Evolutionary conservation across 164 flowering plant species (phyloP), one percentile per base, ranked within the genome.

Genomic region (Pachysandra terminalis): DNA sequence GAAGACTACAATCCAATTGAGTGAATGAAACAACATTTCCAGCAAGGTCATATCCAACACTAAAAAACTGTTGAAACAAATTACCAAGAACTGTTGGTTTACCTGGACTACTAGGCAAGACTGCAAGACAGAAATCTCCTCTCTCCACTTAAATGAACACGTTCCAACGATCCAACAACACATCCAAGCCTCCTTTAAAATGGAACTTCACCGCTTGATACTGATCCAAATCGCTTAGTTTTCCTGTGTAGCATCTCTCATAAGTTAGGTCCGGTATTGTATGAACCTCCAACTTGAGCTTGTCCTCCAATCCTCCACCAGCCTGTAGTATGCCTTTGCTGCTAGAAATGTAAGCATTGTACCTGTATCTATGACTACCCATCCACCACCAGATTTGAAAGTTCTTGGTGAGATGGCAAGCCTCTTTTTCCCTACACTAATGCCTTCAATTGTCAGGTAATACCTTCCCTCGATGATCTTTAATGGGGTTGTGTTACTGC

Each of bases 41-140:
- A 8, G 2, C 63, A 45, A 73, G 45, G 27, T 73, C 80, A 67
- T 70, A 73, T 1, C 55, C 80, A 19, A 77, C 16, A 59, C 70
- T 73, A 24, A 67, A 77, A 19, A 62, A 53, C 51, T 73, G 77
- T 25, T 77, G 80, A 40, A 77, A 74, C 58, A 70, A 23, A 5
- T 67, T 21, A 1, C 80, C 80, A 19, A 73, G 56, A 13, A 74
- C 15, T 0, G 68, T 28, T 3, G 41, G 14, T 5, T 5, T 40
- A 16, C 28, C 23, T 23, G 21, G 4, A 3, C 5, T 14, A 8
- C 1, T 1, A 12, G 5, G 24, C 53, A 26, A 19, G 25, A 77
- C 64, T 37, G 67, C 59, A 61, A 68, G 24, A 65, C 74, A 77
- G 41, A 73, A 48, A 5, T 25, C 21, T 23, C 49, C 52, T 0